phyloP scores from a whole-genome alignment of 352 stramenopile species.

The Lagenidium sp. region DNA sequence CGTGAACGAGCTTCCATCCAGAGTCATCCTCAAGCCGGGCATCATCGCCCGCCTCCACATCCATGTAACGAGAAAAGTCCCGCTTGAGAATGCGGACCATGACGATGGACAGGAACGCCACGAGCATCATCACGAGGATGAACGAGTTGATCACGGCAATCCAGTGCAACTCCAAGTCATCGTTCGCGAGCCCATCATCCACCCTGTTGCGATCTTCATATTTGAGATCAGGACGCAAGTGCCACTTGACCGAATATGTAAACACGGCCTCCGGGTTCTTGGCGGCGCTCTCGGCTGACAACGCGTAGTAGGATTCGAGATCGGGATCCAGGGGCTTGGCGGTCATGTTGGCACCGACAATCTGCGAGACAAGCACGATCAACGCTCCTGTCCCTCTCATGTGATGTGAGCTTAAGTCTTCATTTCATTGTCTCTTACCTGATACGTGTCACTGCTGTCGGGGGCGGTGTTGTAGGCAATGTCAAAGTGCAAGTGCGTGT shows the following conservation, averaged over 20 bases:
- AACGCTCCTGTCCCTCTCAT: background rate
- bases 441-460: slow-evolving; percentile 81
- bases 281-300: slow-evolving; percentile 31
- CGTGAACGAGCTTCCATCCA: slow-evolving; percentile 97
- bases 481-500: slow-evolving; percentile 95
- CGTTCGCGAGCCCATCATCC: slow-evolving; percentile 34
- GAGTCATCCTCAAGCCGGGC: slow-evolving; percentile 90
- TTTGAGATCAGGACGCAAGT: slow-evolving; percentile 70
- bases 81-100: slow-evolving; percentile 97
- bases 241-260: slow-evolving; percentile 96
- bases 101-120: slow-evolving; percentile 94
- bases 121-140: slow-evolving; percentile 96
- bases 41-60: slow-evolving; percentile 87
- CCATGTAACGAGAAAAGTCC: slow-evolving; percentile 97
- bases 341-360: slow-evolving; percentile 68
- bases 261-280: slow-evolving; percentile 67
- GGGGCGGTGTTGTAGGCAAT: slow-evolving; percentile 89
- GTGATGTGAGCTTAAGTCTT: too few species aligned
- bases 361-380: slow-evolving; percentile 18
- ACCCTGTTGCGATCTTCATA: slow-evolving; percentile 88
- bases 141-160: slow-evolving; percentile 98
- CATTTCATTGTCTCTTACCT: slow-evolving; percentile 15
- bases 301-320: slow-evolving; percentile 46
- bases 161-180: slow-evolving; percentile 93
- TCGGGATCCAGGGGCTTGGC: slow-evolving; percentile 44